These are phyloP conservation scores for Kalaharituber pfeilii DNA, from an alignment of 2,329 filamentous ascomycete genomes.

Conservation along the genomic window DNA sequence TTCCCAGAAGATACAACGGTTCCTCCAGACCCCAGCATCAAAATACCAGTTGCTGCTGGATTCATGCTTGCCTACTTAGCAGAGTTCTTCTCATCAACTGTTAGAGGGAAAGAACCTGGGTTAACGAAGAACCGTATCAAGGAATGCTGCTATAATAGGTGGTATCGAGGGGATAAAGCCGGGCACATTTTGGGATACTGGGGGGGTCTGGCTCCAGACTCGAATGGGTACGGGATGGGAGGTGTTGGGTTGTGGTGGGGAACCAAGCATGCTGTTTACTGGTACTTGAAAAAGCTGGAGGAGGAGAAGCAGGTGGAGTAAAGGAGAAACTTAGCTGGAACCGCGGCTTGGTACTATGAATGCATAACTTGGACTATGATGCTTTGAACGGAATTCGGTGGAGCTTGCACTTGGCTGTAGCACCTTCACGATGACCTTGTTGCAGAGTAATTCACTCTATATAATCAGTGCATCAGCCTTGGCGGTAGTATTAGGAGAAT, in stretches of 20 bases:
- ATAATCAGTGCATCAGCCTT: no score
- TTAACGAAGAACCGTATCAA: neutral
- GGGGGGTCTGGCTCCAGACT: neutral
- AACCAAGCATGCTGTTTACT: neutral
- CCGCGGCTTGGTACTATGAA: no score
- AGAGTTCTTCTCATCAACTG: neutral
- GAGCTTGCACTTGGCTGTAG: no score
- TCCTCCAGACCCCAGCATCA: neutral
- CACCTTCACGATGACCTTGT: no score
- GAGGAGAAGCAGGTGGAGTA: no score
- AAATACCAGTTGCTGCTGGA: neutral
- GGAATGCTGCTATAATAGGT: neutral
- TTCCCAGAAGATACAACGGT: neutral
- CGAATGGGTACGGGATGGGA: neutral
- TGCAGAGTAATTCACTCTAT: no score
- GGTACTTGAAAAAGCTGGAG: neutral
- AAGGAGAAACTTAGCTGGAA: no score
- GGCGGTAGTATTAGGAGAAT: no score
- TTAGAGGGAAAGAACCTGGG: neutral
- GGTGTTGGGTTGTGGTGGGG: neutral
- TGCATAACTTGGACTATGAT: no score
- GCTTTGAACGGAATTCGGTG: no score
- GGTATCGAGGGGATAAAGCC: neutral
- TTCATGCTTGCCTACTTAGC: neutral
- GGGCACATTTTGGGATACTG: neutral